Evolutionary conservation across 176 grass and related monocot species (phyloP).

Genomic region (Bromus sterilis): DNA sequence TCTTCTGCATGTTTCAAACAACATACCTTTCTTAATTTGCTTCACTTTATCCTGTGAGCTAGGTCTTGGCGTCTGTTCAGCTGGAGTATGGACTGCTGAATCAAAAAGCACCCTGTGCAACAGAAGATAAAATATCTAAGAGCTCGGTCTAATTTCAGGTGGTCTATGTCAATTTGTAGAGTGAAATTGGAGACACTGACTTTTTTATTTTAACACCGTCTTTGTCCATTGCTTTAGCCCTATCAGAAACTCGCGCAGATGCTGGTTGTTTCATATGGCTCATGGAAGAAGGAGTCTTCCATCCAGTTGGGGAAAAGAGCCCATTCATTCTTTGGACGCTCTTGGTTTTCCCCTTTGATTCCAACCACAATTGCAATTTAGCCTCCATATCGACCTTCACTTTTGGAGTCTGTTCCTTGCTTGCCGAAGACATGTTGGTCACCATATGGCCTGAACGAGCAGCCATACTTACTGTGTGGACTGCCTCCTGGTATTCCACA

Average conservation of each 20-base stretch:
- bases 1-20: background rate
- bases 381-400: slow-evolving; percentile 87
- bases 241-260: slow-evolving; percentile 38
- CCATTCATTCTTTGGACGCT: slow-evolving; percentile 57
- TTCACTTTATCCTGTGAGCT: slow-evolving; percentile 5
- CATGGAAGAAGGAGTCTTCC: slow-evolving; percentile 45
- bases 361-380: slow-evolving; percentile 76
- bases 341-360: slow-evolving; percentile 79
- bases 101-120: slow-evolving; percentile 63
- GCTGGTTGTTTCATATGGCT: slow-evolving; percentile 38
- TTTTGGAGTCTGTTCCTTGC: slow-evolving; percentile 66
- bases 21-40: slow-evolving; percentile 16
- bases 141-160: background rate
- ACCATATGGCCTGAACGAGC: slow-evolving; percentile 64
- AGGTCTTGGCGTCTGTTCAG: slow-evolving; percentile 14
- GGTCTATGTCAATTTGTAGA: background rate
- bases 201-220: slow-evolving; percentile 55
- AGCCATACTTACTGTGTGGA: slow-evolving; percentile 68
- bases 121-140: slow-evolving; percentile 28
- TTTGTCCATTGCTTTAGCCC: slow-evolving; percentile 30
- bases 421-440: slow-evolving; percentile 42
- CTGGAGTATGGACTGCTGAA: slow-evolving; percentile 19
- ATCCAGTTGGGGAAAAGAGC: slow-evolving; percentile 43
- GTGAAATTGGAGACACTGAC: slow-evolving; percentile 35
- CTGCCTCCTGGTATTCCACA: slow-evolving; percentile 70